phyloP scores from a whole-genome alignment of 1,139 yeast species.

The Magnusiomyces ingens region DNA sequence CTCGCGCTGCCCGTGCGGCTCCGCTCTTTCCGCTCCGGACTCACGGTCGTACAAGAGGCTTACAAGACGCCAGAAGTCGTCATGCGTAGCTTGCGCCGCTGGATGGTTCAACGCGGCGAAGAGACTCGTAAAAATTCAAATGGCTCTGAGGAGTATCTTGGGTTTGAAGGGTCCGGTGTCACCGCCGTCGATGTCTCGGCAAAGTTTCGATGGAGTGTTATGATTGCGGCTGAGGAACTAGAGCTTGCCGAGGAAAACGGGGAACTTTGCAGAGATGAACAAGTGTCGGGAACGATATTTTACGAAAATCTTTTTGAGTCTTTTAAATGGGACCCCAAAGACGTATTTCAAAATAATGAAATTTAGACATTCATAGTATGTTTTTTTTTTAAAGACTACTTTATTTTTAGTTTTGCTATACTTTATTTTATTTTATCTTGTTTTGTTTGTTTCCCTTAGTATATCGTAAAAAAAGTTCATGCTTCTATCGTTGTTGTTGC shows the following conservation, averaged over 20 bases:
- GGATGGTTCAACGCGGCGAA: constrained; percentile 2
- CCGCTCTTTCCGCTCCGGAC: constrained; percentile 37
- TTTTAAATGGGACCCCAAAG: background rate
- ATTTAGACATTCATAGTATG: background rate
- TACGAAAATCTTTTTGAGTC: constrained; percentile 26
- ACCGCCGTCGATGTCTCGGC: constrained; percentile 44
- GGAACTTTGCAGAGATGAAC: constrained; percentile 57
- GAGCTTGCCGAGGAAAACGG: constrained; percentile 55
- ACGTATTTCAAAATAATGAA: background rate
- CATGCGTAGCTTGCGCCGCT: constrained; percentile 26
- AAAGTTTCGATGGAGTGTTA: constrained; percentile 60
- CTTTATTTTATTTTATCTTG: too few relatives aligned
- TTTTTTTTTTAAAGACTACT: too few relatives aligned
- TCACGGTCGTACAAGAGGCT: constrained; percentile 43
- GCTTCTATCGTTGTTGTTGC: background rate
- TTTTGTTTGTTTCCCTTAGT: background rate
- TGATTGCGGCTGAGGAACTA: constrained; percentile 62
- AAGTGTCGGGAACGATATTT: constrained; percentile 49
- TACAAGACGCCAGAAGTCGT: constrained; percentile 32
- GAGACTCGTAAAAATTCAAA: background rate
- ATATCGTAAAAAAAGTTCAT: background rate
- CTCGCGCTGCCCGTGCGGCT: constrained; percentile 43
- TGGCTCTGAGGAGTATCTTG: background rate
- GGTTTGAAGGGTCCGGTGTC: constrained; percentile 31
- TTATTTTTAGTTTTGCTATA: background rate